Evolutionary conservation across 257 asterid species (phyloP).

Genomic region (Solanum corneliomulleri): DNA sequence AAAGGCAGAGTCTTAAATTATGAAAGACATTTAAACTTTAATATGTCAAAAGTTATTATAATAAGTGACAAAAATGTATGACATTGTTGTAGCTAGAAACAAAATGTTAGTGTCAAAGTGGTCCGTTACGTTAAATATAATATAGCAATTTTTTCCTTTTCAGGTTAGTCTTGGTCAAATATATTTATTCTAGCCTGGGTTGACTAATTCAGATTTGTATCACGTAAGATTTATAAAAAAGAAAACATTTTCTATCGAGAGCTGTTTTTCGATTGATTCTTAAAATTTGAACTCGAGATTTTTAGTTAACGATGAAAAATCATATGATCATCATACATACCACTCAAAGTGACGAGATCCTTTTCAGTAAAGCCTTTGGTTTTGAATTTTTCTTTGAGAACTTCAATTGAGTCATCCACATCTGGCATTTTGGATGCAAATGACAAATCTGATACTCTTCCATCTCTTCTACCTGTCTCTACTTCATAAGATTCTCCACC

Average conservation of each 20-base stretch:
- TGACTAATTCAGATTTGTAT: background rate
- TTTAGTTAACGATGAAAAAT: background rate
- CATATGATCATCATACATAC: background rate
- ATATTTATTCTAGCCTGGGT: no score
- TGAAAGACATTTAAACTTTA: background rate
- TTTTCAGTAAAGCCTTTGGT: slow-evolving; percentile 17
- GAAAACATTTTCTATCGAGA: background rate
- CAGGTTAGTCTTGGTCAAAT: no score
- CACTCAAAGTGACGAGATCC: slow-evolving; percentile 33
- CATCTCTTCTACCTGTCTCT: slow-evolving; percentile 43
- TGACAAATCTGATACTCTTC: slow-evolving; percentile 11
- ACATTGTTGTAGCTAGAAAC: background rate
- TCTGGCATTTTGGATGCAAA: slow-evolving; percentile 31
- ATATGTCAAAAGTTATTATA: background rate
- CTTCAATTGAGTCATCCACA: slow-evolving; percentile 22
- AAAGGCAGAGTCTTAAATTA: no score
- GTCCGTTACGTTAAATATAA: background rate
- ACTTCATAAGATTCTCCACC: slow-evolving; percentile 31
- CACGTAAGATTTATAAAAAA: background rate
- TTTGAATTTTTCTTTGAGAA: slow-evolving; percentile 23
- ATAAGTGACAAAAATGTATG: background rate
- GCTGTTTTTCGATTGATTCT: background rate
- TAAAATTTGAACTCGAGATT: background rate
- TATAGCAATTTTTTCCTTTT: background rate
- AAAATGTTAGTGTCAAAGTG: background rate